phyloP scores from a whole-genome alignment of 176 grass and related monocot genomes.

The Ananas comosus region DNA sequence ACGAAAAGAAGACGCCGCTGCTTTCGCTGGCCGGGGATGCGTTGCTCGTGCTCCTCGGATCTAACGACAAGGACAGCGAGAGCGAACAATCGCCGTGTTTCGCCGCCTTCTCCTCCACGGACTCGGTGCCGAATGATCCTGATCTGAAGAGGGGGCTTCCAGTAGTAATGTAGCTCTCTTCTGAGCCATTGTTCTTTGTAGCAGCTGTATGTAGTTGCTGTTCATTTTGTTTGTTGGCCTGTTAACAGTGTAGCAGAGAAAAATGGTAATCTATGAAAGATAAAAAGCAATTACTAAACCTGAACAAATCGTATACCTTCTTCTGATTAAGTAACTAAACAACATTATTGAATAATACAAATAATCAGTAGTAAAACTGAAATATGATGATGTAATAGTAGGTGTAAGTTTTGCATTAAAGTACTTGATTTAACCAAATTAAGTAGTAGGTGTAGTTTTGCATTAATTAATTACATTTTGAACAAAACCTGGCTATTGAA shows the following conservation, averaged over 20 bases:
- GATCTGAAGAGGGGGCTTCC: neutral
- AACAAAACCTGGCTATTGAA: too few species aligned
- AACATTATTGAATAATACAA: too few species aligned
- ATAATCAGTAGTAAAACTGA: too few species aligned
- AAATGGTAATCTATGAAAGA: too few species aligned
- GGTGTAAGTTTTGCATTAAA: too few species aligned
- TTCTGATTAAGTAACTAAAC: too few species aligned
- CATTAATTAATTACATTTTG: too few species aligned
- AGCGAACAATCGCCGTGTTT: constrained; percentile 29
- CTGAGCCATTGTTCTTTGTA: constrained; percentile 7
- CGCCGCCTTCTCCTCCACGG: neutral
- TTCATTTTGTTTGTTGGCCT: constrained; percentile 31
- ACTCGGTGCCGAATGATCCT: constrained; percentile 2
- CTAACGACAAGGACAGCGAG: constrained; percentile 46
- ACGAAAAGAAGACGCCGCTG: constrained; percentile 48
- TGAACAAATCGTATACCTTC: too few species aligned
- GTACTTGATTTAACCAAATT: too few species aligned
- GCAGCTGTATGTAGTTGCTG: neutral
- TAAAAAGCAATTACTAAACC: too few species aligned
- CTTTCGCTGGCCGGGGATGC: constrained; percentile 41
- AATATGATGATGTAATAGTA: too few species aligned
- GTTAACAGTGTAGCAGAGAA: neutral
- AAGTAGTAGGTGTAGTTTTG: too few species aligned
- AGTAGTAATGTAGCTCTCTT: constrained; percentile 2
- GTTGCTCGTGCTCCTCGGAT: constrained; percentile 13